Conservation (phyloP, 1,284 basidiomycete genomes). For the Sporisorium scitamineum region DNA sequence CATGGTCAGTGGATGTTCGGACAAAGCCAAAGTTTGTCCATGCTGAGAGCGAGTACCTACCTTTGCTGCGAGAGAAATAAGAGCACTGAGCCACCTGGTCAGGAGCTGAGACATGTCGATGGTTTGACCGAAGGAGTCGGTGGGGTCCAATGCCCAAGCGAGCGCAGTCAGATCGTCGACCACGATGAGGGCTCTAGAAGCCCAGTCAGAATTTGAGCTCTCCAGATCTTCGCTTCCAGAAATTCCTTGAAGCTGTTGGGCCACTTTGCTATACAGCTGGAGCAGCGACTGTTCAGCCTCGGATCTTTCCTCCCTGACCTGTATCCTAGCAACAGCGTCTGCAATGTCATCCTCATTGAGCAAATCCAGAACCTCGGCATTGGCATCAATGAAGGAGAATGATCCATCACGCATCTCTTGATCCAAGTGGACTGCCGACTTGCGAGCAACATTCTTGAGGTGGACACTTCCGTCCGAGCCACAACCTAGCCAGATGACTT, state of each 20-base stretch:
- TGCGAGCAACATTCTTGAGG: conserved; percentile 42
- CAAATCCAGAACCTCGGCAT: neutral
- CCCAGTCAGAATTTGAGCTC: conserved; percentile 8
- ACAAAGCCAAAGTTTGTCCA: neutral
- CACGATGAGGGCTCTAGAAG: conserved; percentile 29
- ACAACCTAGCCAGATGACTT: conserved; percentile 54
- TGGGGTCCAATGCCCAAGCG: conserved; percentile 35
- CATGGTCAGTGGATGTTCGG: neutral
- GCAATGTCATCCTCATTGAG: neutral
- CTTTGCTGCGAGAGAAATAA: conserved; percentile 30
- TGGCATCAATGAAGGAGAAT: conserved; percentile 42
- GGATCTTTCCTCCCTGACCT: neutral
- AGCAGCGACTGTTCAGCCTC: conserved; percentile 4
- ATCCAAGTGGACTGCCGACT: conserved; percentile 45
- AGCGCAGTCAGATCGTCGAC: conserved; percentile 49
- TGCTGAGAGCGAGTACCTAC: conserved; percentile 9
- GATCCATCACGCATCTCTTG: conserved; percentile 25
- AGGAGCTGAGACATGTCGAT: conserved; percentile 17
- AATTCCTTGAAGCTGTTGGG: conserved; percentile 7
- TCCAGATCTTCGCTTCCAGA: neutral
- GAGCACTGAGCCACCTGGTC: conserved; percentile 34
- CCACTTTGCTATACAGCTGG: conserved; percentile 12
- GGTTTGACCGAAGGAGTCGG: conserved; percentile 6
- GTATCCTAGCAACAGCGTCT: neutral
- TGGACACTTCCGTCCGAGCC: conserved; percentile 41